Evolutionary conservation across 2,329 filamentous ascomycete species (phyloP), one percentile per base, ranked within the genome.

Genomic region (Thermothelomyces thermophilus): DNA sequence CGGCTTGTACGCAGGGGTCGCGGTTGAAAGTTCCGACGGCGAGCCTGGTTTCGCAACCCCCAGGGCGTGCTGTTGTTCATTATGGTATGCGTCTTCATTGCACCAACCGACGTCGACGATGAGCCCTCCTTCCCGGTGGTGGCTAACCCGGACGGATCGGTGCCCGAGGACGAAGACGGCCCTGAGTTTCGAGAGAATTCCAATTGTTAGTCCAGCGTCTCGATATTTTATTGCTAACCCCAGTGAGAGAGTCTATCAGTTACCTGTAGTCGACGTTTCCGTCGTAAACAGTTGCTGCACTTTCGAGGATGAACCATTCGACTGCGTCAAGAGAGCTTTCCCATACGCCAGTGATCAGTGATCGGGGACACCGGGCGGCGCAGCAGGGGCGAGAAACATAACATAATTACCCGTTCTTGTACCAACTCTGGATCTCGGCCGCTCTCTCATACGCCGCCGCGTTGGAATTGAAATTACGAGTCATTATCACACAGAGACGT

Each of bases 261-360:
- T 52, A 42, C 43, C 22, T 26, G 37, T 36, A 26, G 33, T 33
- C 19, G 30, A 30, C 34, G 7, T 35, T 35, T 34, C 31, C 14
- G 13, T 14, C 3, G 16, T 30, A 26, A 59, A 58, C 17, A 59
- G 11, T 9, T 41, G 30, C n/a, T 44, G 42, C 3, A 58, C 51
- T 5, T 40, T 39, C 8, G 47, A 36, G 5, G 55, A 57, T 3
- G 49, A n/a, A 48, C 56, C 56, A 58, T 2, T 48, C 30, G 9
- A 59, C 53, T 4, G 42, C 44, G 1, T 46, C 45, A 3, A 54
- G 11, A 1, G 43, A 51, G n/a, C 50, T 52, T 19, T 10, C 9
- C 16, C 19, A n/a, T n/a, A n/a, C 20, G 36, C 20, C 6, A 33
- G 36, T 6, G n/a, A n/a, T n/a, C n/a, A n/a, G n/a, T n/a, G n/a